A percentile compares a stretch with the other conserved stretches of the same genome.
phyloP scores from a whole-genome alignment of 1,284 basidiomycete genomes.

The Ceratobasidium papillatum region DNA sequence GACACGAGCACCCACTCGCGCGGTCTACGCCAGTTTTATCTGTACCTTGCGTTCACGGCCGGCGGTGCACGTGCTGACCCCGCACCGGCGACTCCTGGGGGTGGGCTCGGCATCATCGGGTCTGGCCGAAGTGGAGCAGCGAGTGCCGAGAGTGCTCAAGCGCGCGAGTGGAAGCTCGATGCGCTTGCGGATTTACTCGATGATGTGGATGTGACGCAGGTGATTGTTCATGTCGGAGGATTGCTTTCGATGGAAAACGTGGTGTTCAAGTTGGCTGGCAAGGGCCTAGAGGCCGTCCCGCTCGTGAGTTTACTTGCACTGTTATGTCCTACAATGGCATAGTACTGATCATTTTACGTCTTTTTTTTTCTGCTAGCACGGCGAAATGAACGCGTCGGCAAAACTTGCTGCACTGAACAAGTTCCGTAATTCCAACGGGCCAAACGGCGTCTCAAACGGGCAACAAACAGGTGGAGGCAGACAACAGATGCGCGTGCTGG shows the following conservation, averaged over 20 bases:
- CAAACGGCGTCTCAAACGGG: conserved; percentile 38
- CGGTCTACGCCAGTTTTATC: conserved; percentile 90
- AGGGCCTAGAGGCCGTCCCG: conserved; percentile 85
- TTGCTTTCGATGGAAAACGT: conserved; percentile 85
- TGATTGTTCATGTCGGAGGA: conserved; percentile 89
- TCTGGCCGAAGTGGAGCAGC: conserved; percentile 73
- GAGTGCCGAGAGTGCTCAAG: conserved; percentile 82
- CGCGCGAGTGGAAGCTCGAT: conserved; percentile 97
- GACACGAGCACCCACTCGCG: conserved; percentile 77
- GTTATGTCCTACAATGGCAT: conserved; percentile 14
- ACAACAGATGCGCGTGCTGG: conserved; percentile 65
- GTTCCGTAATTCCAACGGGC: conserved; percentile 65
- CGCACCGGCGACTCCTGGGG: conserved; percentile 59
- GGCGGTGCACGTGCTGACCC: conserved; percentile 73
- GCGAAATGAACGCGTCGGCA: conserved; percentile 84
- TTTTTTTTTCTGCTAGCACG: conserved; percentile 62
- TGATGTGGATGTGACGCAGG: conserved; percentile 78
- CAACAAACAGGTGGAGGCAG: conserved; percentile 44
- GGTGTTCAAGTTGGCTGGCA: conserved; percentile 85
- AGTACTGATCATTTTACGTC: conserved; percentile 21
- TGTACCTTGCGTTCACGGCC: conserved; percentile 91
- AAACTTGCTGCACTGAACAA: conserved; percentile 83
- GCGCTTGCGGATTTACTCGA: conserved; percentile 93
- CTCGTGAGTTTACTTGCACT: conserved; percentile 68
- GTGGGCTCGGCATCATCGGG: conserved; percentile 88